Base-by-base conservation (phyloP, 179 eudicot species). In the Beta macrorhiza region DNA sequence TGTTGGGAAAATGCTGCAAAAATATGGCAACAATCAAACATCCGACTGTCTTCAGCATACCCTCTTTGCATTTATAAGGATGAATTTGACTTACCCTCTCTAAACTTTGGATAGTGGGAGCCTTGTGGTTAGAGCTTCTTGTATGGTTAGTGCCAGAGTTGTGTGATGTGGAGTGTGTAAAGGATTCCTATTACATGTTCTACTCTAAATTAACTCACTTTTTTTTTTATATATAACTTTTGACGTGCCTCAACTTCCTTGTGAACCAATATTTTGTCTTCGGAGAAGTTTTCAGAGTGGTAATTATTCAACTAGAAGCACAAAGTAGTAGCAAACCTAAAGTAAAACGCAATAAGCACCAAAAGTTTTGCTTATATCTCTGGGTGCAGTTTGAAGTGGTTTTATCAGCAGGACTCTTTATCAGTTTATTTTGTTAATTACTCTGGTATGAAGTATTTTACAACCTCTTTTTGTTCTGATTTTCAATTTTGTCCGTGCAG, bases 401-500 rank as follows among this genome's bases (percentile, higher is more conserved):
- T 42, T 7, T 3, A 25, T 13, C 45, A 29, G 17, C 6, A 12
- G 70, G 22, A 17, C 25, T 69, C 11, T 69, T 69, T 11, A 57
- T 71, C 5, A 19, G 55, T 78, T 37, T 37, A 16, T 12, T 49
- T 22, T 55, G 73, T 45, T 37, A 10, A 47, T 77, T 51, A 37
- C 53, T 57, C 55, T 12, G 29, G 53, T 71, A 44, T 12, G 7
- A 2, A 63, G 67, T 22, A 3, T 13, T 1, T 25, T 65, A 11
- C 44, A 2, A 0, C 1, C 7, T 22, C 53, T 62, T 69, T 1
- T 51, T 78, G 51, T 49, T 62, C 62, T 78, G 42, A 73, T 45
- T 5, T 56, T 70, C 5, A 58, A 62, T 10, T 29, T 29, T 44
- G 53, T 72, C 47, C 61, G 68, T 72, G 83, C 88, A 91, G 93